phyloP scores from a whole-genome alignment of 2,329 filamentous ascomycete genomes.

The Pleurostoma richardsiae region DNA sequence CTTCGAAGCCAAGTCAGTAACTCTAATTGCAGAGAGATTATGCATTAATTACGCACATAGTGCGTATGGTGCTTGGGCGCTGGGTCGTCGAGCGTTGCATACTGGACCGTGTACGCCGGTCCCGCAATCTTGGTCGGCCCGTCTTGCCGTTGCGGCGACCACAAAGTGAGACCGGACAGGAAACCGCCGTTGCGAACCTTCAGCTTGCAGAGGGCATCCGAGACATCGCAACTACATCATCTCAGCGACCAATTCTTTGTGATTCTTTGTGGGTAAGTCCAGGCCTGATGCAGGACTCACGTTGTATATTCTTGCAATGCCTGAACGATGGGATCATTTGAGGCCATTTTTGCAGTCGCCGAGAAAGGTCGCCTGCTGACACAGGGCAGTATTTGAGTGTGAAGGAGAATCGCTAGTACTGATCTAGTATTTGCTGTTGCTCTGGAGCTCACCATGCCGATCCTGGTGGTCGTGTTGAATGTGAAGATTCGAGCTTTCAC shows the following conservation, averaged over 20 bases:
- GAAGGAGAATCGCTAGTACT: no score
- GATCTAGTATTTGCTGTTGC: no score
- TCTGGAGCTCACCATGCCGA: no score
- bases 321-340: background rate
- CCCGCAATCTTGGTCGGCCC: conserved; percentile 48
- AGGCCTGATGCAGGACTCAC: background rate
- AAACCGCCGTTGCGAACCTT: conserved; percentile 45
- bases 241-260: background rate
- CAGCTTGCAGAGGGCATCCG: conserved; percentile 47
- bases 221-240: conserved; percentile 37
- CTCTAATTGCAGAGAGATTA: no score
- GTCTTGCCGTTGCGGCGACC: conserved; percentile 44
- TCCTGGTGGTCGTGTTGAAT: no score
- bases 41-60: conserved; percentile 19
- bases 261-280: background rate
- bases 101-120: conserved; percentile 49
- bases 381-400: background rate
- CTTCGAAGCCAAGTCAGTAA: conserved; percentile 8
- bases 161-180: conserved; percentile 47
- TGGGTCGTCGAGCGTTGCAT: conserved; percentile 39
- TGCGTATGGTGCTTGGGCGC: conserved; percentile 37
- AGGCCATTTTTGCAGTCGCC: background rate
- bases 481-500: no score
- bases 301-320: background rate
- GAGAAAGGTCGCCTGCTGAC: background rate